Evolutionary conservation across 352 stramenopile species (phyloP), one percentile per base, ranked within the genome.

Genomic region (Phytophthora tentaculata): DNA sequence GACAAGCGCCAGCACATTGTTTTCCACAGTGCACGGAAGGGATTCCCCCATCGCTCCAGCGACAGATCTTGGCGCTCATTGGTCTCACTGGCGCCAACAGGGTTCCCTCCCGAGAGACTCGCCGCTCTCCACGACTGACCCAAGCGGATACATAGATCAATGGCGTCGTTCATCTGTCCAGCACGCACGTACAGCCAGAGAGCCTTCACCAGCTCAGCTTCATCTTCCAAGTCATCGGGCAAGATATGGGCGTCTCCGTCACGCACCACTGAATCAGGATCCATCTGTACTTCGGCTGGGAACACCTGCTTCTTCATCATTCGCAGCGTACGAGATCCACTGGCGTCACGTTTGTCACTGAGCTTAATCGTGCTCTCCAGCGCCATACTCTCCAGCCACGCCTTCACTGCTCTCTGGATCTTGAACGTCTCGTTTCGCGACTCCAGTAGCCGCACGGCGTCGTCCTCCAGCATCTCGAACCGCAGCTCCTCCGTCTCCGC

Each of bases 1-100:
- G 88, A 86, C 43, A 95, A 84, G 44, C 87, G 80, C 88, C 88
- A 96, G 67, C 86, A 96, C 53, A 87, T 91, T n/a, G 82, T 74
- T 54, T 96, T 96, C 88, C 88, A 96, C 9, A 95, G 61, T 6
- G 85, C 84, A n/a, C 85, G 85, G 58, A 88, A 77, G 1, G 88
- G 88, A 56, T 96, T 96, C 8, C 88, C 88, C 86, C 86, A 95
- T 20, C 88, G 82, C 32, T 89, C 83, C 16, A 95, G 41, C 2
- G 59, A 58, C 56, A 73, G 44, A 45, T 90, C 80, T 44, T 71
- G 53, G 19, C 77, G 72, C 22, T 91, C 81, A 44, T 80, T 85
- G 13, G 60, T 78, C 49, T 86, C 80, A 55, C 77, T 86, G 0
- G 76, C 87, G 16, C 86, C 88, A 57, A 88, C 70, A 7, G 74